Percentiles rank a stretch among this genome's conserved stretches.
phyloP scores from a whole-genome alignment of 768 basidiomycete genomes.

The Boletus pseudo-olivaceus region DNA sequence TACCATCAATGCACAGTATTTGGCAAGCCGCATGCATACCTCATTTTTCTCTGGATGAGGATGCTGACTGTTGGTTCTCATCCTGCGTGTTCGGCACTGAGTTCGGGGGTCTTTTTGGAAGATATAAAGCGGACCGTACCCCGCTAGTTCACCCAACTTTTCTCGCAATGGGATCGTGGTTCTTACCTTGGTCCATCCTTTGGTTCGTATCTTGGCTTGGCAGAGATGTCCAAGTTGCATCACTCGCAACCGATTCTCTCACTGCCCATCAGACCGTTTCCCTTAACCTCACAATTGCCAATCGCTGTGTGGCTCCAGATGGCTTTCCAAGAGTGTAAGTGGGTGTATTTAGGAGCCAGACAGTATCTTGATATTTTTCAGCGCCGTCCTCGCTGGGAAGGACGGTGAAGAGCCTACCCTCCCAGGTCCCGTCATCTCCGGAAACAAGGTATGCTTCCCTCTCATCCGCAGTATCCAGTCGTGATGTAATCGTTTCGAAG shows the following conservation, averaged over 20 bases:
- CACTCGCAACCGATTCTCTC: not conserved
- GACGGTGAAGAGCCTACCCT: slow-evolving; percentile 22
- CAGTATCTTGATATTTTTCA: slow-evolving; percentile 4
- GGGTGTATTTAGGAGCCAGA: not conserved
- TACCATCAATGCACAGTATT: not conserved
- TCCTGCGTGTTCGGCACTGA: not conserved
- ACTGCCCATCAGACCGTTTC: not conserved
- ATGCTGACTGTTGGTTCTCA: not conserved
- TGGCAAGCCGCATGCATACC: not conserved
- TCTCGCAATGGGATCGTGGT: not conserved
- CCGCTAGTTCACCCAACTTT: not conserved
- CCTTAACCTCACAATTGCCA: not conserved
- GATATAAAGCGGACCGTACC: not conserved
- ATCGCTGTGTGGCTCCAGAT: slow-evolving; percentile 11
- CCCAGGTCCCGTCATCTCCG: slow-evolving; percentile 40
- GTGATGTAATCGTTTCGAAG: not conserved
- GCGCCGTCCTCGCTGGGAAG: slow-evolving; percentile 36
- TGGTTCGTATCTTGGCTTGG: not conserved
- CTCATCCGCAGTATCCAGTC: not conserved
- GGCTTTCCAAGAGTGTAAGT: slow-evolving; percentile 12
- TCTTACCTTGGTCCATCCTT: not conserved
- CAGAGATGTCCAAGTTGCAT: not conserved
- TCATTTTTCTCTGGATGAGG: not conserved
- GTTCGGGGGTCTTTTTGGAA: not conserved
- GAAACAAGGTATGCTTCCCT: slow-evolving; percentile 29